Evolutionary conservation across 2,329 filamentous ascomycete species (phyloP).

Genomic region (Sarocladium strictum): DNA sequence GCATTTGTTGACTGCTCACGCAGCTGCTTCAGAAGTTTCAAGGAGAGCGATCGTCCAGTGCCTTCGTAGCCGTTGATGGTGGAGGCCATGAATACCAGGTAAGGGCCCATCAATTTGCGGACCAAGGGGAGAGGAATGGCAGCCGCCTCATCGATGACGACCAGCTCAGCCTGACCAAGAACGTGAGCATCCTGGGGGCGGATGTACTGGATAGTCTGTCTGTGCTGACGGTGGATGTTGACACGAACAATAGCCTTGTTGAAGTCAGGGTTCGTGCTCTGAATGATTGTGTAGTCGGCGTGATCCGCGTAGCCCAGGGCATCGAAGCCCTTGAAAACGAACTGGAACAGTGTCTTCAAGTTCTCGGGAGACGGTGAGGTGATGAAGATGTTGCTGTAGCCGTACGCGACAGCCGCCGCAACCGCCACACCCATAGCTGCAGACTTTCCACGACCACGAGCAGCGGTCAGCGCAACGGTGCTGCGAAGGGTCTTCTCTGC

Average conservation of each 20-base stretch:
- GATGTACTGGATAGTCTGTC: slow-evolving; percentile 98
- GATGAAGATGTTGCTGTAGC: slow-evolving; percentile 99
- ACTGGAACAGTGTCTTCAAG: slow-evolving; percentile 96
- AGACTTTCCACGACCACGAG: slow-evolving; percentile 92
- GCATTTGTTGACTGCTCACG: slow-evolving; percentile 72
- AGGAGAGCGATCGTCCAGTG: slow-evolving; percentile 85
- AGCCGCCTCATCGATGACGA: slow-evolving; percentile 96
- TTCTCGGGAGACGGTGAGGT: slow-evolving; percentile 97
- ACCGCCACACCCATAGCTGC: slow-evolving; percentile 92
- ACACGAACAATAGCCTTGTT: slow-evolving; percentile 98
- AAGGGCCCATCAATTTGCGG: slow-evolving; percentile 89
- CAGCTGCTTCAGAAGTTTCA: slow-evolving; percentile 96
- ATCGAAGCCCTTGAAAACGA: slow-evolving; percentile 97
- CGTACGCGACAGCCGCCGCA: slow-evolving; percentile 88
- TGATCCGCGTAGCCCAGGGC: slow-evolving; percentile 91
- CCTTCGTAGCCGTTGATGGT: slow-evolving; percentile 99
- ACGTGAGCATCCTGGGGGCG: slow-evolving; percentile 94
- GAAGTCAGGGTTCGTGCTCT: slow-evolving; percentile 96
- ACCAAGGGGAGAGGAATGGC: slow-evolving; percentile 93
- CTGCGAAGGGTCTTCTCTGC: slow-evolving; percentile 91
- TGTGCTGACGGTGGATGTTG: slow-evolving; percentile 89
- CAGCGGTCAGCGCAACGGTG: slow-evolving; percentile 89
- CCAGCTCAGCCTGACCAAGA: slow-evolving; percentile 85
- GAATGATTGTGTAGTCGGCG: slow-evolving; percentile 94
- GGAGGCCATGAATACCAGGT: slow-evolving; percentile 97